Conservation (phyloP, 768 basidiomycete genomes). For the Hypholoma sublateritium region DNA sequence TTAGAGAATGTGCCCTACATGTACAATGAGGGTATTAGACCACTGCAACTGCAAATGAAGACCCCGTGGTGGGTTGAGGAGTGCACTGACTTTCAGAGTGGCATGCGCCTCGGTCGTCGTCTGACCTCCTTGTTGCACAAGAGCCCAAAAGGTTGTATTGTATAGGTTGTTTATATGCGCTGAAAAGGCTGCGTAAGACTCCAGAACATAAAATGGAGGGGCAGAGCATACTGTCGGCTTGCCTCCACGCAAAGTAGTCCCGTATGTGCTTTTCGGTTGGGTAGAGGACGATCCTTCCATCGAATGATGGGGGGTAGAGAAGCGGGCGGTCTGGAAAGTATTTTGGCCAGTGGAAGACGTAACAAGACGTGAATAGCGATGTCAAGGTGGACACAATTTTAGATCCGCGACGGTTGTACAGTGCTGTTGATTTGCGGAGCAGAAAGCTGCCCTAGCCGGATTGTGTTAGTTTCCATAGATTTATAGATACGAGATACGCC, state of each 20-base stretch:
- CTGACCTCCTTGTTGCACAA: conserved; percentile 81
- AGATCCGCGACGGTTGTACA: conserved; percentile 85
- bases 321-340: conserved; percentile 77
- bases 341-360: conserved; percentile 80
- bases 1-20: conserved; percentile 83
- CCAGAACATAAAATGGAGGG: background rate
- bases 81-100: conserved; percentile 59
- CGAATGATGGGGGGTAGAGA: conserved; percentile 88
- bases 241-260: conserved; percentile 96
- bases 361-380: conserved; percentile 88
- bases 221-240: conserved; percentile 82
- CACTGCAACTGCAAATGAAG: too few species aligned
- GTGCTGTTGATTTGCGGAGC: conserved; percentile 65
- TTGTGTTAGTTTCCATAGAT: background rate
- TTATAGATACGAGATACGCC: too few species aligned
- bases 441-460: conserved; percentile 66
- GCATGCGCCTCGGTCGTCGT: conserved; percentile 81
- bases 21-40: background rate
- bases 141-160: conserved; percentile 94
- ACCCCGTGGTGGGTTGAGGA: background rate
- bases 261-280: conserved; percentile 68
- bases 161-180: conserved; percentile 98
- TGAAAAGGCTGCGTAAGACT: conserved; percentile 29
- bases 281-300: conserved; percentile 85
- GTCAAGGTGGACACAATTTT: conserved; percentile 86